Conservation (phyloP, 306 rosid genomes). For the Albizia julibrissin region DNA sequence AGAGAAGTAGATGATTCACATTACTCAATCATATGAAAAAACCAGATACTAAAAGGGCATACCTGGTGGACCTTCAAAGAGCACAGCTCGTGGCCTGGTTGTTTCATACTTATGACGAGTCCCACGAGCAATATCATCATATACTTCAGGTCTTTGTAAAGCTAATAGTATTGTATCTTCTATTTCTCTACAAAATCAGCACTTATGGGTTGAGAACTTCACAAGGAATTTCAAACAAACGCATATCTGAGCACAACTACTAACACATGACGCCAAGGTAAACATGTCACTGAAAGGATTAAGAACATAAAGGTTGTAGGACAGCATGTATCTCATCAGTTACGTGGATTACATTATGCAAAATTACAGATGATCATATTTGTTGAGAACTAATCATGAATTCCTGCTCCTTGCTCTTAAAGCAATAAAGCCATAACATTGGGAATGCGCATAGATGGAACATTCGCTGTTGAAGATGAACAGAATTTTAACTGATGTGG, state of each 20-base stretch:
- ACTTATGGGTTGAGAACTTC: slow-evolving; percentile 19
- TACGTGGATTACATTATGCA: background rate
- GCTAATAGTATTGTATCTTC: slow-evolving; percentile 88
- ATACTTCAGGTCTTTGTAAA: slow-evolving; percentile 78
- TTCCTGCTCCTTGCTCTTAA: background rate
- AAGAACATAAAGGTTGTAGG: background rate
- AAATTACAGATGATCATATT: slow-evolving; percentile 11
- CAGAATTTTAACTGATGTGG: slow-evolving; percentile 4
- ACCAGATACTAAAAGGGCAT: slow-evolving; percentile 17
- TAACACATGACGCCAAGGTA: background rate
- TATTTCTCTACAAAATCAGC: slow-evolving; percentile 59
- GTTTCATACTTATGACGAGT: slow-evolving; percentile 86
- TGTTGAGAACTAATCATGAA: slow-evolving; percentile 5
- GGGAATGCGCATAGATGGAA: background rate
- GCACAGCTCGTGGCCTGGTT: slow-evolving; percentile 90
- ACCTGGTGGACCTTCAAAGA: slow-evolving; percentile 99
- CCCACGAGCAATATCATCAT: slow-evolving; percentile 84
- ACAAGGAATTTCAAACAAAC: slow-evolving; percentile 19
- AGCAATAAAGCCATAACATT: slow-evolving; percentile 16
- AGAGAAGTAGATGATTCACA: slow-evolving; percentile 16
- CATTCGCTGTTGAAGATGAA: slow-evolving; percentile 18
- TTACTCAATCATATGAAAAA: background rate
- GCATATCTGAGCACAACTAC: slow-evolving; percentile 1
- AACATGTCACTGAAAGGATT: slow-evolving; percentile 22
- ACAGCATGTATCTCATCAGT: background rate